Conservation (phyloP, 805 yeast species). For the Debaryomyces tyrocola region DNA sequence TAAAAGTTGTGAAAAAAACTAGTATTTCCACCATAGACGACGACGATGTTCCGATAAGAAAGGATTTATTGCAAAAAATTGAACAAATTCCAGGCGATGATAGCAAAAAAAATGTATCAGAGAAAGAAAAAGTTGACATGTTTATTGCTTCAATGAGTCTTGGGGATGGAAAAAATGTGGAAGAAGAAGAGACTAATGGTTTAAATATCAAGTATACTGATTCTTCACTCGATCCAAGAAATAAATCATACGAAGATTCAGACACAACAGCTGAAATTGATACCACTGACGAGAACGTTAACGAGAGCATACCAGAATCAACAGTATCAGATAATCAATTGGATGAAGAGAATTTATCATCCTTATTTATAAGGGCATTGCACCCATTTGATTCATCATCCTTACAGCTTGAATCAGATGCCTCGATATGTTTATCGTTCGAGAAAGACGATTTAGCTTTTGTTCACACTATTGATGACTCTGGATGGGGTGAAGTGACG, state of each 20-base stretch:
- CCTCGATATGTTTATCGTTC: slow-evolving; percentile 73
- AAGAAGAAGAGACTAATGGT: slow-evolving; percentile 18
- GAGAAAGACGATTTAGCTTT: slow-evolving; percentile 70
- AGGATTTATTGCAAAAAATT: slow-evolving; percentile 23
- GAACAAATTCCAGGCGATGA: slow-evolving; percentile 10
- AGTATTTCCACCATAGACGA: slow-evolving; percentile 8
- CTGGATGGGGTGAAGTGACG: slow-evolving; percentile 90
- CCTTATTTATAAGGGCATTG: slow-evolving; percentile 55
- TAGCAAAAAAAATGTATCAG: slow-evolving; percentile 9
- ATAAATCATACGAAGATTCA: not conserved
- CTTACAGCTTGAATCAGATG: slow-evolving; percentile 63
- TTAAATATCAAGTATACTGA: slow-evolving; percentile 23
- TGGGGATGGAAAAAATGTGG: not conserved
- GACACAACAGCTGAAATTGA: slow-evolving; percentile 1
- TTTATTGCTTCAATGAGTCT: slow-evolving; percentile 10
- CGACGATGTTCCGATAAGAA: slow-evolving; percentile 27
- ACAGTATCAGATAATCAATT: slow-evolving; percentile 1
- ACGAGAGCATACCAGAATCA: slow-evolving; percentile 5
- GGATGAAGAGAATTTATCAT: slow-evolving; percentile 48
- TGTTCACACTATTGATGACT: slow-evolving; percentile 74
- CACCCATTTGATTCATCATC: slow-evolving; percentile 60
- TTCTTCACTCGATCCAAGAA: slow-evolving; percentile 15
- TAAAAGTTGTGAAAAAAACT: slow-evolving; percentile 13
- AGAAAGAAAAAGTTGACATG: slow-evolving; percentile 16
- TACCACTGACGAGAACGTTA: not conserved